A percentile compares a stretch with the other conserved stretches of the same genome.
These are phyloP conservation scores for Candida peoriensis DNA, from an alignment of 805 yeast genomes.

Conservation along the genomic window DNA sequence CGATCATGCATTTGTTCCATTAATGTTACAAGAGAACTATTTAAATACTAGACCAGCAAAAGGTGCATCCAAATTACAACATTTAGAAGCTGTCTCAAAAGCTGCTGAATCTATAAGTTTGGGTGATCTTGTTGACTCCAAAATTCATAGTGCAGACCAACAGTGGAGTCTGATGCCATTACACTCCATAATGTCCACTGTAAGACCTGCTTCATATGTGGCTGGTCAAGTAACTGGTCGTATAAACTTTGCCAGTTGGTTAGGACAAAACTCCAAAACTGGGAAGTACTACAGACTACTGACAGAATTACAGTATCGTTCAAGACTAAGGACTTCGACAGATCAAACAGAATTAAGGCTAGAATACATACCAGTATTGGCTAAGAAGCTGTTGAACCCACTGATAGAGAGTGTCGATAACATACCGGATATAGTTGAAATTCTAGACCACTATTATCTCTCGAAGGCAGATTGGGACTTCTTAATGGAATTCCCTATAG, in stretches of 20 bases:
- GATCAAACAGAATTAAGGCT: constrained; percentile 70
- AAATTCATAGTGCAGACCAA: constrained; percentile 87
- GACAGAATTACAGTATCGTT: constrained; percentile 86
- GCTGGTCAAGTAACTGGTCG: constrained; percentile 69
- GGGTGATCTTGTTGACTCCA: constrained; percentile 74
- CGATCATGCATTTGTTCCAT: constrained; percentile 90
- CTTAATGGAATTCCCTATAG: constrained; percentile 78
- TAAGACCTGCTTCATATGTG: constrained; percentile 69
- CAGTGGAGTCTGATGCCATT: constrained; percentile 92
- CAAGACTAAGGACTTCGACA: constrained; percentile 74
- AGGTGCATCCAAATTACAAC: constrained; percentile 39
- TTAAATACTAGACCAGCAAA: constrained; percentile 55
- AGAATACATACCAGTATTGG: constrained; percentile 66
- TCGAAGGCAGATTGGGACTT: constrained; percentile 92
- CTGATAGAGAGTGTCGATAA: constrained; percentile 59
- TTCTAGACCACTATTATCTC: constrained; percentile 80
- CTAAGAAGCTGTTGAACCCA: constrained; percentile 53
- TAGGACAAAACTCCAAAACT: constrained; percentile 85
- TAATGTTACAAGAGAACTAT: constrained; percentile 96
- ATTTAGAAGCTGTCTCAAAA: constrained; percentile 56
- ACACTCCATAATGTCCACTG: constrained; percentile 83
- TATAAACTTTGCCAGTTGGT: constrained; percentile 76
- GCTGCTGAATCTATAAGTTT: constrained; percentile 89
- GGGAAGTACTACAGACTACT: constrained; percentile 73
- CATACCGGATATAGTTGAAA: constrained; percentile 55